These are phyloP conservation scores for Cucurbita ficifolia DNA, from an alignment of 306 rosid genomes.

Conservation along the genomic window DNA sequence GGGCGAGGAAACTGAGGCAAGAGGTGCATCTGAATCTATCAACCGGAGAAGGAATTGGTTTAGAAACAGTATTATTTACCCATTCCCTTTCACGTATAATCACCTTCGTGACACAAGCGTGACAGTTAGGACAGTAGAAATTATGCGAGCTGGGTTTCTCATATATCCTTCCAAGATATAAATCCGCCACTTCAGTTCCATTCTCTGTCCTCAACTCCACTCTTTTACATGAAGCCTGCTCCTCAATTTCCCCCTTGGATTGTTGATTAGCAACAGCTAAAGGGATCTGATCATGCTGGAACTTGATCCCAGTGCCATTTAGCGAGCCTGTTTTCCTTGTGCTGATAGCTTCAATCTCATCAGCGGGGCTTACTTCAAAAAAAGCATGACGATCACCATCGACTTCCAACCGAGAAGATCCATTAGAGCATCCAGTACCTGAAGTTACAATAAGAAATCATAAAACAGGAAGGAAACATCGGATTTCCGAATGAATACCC, in stretches of 20 bases:
- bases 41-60: constrained; percentile 1
- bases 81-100: constrained; percentile 15
- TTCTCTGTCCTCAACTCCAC: constrained; percentile 11
- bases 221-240: constrained; percentile 7
- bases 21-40: constrained; percentile 32
- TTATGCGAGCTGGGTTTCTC: constrained; percentile 39
- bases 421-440: constrained; percentile 12
- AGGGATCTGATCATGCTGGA: background rate
- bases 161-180: constrained; percentile 34
- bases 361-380: constrained; percentile 1
- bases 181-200: constrained; percentile 19
- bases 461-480: background rate
- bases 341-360: background rate
- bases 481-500: background rate
- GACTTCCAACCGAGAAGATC: background rate
- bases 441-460: constrained; percentile 6
- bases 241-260: background rate
- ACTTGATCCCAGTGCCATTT: background rate
- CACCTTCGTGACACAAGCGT: constrained; percentile 57
- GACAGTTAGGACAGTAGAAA: constrained; percentile 68
- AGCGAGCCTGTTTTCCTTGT: background rate
- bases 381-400: background rate
- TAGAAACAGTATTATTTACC: constrained; percentile 5
- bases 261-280: constrained; percentile 11
- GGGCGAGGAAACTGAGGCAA: constrained; percentile 59